Percentiles rank a stretch among this genome's conserved stretches.
Conservation (phyloP, 192 early-diverging fungal species). For the Geosiphon pyriformis region DNA sequence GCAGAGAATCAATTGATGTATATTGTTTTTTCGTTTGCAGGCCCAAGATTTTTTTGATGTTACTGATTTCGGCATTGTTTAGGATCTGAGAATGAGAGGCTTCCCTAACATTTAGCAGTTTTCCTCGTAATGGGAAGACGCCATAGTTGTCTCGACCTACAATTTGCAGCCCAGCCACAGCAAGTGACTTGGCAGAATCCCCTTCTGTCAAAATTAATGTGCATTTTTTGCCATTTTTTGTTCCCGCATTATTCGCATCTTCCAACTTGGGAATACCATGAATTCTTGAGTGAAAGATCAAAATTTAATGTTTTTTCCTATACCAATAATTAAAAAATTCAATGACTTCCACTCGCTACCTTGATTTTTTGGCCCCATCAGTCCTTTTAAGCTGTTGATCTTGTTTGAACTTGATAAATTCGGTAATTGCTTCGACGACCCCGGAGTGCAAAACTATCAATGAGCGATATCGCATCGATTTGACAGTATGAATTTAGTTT, state of each 20-base stretch:
- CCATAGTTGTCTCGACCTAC: slow-evolving; percentile 88
- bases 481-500: no score
- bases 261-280: slow-evolving; percentile 84
- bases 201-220: slow-evolving; percentile 97
- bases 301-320: no score
- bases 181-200: slow-evolving; percentile 91
- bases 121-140: slow-evolving; percentile 95
- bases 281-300: slow-evolving; percentile 60
- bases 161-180: slow-evolving; percentile 78
- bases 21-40: slow-evolving; percentile 84
- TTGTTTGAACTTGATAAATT: slow-evolving; percentile 64
- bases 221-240: slow-evolving; percentile 62
- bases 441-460: slow-evolving; percentile 71
- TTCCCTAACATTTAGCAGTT: slow-evolving; percentile 95
- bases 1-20: slow-evolving; percentile 60
- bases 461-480: slow-evolving; percentile 15
- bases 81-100: slow-evolving; percentile 62
- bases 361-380: slow-evolving; percentile 58
- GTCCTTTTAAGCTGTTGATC: slow-evolving; percentile 81
- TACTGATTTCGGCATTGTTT: slow-evolving; percentile 79
- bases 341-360: no score
- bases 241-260: slow-evolving; percentile 92
- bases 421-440: slow-evolving; percentile 76
- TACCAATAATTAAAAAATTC: no score
- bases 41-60: slow-evolving; percentile 91